Percentiles rank a stretch among this genome's conserved stretches.
phyloP scores from a whole-genome alignment of 495 filamentous ascomycete species.

The Penicillium goetzii region DNA sequence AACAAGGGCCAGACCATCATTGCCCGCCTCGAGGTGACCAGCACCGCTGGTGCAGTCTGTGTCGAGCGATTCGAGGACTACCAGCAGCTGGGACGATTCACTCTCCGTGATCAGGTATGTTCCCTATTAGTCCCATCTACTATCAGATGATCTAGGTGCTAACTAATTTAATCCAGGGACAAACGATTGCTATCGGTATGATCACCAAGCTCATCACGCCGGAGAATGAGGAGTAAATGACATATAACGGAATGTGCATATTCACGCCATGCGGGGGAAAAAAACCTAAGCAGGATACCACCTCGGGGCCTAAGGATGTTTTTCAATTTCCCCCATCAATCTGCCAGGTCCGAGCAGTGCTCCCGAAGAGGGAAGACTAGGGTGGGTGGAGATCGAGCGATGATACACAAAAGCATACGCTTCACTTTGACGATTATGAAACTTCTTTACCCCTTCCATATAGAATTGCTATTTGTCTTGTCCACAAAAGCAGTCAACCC shows the following conservation, averaged over 20 bases:
- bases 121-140: not conserved
- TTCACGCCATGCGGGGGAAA: constrained; percentile 19
- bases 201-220: constrained; percentile 78
- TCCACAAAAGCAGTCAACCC: constrained; percentile 32
- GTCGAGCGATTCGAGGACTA: constrained; percentile 94
- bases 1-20: constrained; percentile 93
- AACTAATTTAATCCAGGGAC: constrained; percentile 59
- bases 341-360: constrained; percentile 7
- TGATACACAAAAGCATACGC: constrained; percentile 30
- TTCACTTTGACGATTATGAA: constrained; percentile 49
- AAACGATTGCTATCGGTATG: constrained; percentile 97
- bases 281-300: constrained; percentile 22
- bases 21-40: constrained; percentile 83
- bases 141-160: constrained; percentile 7
- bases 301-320: constrained; percentile 5
- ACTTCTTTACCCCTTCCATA: constrained; percentile 28
- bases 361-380: constrained; percentile 23
- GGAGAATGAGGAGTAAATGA: constrained; percentile 40
- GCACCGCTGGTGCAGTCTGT: constrained; percentile 83
- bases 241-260: constrained; percentile 21
- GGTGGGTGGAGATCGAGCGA: constrained; percentile 31
- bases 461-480: constrained; percentile 30
- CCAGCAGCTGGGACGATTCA: constrained; percentile 91
- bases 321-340: constrained; percentile 6
- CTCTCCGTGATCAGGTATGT: constrained; percentile 86